These are phyloP conservation scores for Moesziomyces sp. DNA, from an alignment of 1,284 basidiomycete species.

Conservation along the genomic window DNA sequence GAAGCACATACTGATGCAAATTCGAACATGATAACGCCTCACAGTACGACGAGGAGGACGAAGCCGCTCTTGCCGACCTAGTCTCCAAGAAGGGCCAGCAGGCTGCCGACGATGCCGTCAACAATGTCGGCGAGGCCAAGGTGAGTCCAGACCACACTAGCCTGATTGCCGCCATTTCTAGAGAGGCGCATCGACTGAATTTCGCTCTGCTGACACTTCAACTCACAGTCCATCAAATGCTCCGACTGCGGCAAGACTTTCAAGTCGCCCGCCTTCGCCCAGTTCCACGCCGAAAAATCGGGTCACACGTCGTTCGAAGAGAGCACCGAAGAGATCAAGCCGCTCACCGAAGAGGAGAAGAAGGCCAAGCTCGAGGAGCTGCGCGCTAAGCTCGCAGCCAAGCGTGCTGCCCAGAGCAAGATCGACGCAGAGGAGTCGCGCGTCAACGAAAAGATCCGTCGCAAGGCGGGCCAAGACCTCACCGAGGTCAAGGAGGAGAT, in stretches of 20 bases:
- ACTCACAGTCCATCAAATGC: conserved; percentile 61
- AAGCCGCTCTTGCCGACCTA: conserved; percentile 54
- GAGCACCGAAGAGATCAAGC: conserved; percentile 92
- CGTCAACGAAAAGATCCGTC: conserved; percentile 65
- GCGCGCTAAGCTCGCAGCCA: conserved; percentile 57
- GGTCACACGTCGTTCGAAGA: conserved; percentile 90
- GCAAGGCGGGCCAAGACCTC: conserved; percentile 65
- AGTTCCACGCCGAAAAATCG: conserved; percentile 93
- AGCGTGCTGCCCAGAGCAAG: conserved; percentile 58
- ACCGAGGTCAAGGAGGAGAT: conserved; percentile 59
- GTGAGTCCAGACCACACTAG: conserved; percentile 18
- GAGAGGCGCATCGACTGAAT: too few species aligned
- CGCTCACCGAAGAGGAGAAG: conserved; percentile 94
- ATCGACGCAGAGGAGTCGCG: conserved; percentile 56
- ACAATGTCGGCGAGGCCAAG: conserved; percentile 51
- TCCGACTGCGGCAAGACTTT: conserved; percentile 63
- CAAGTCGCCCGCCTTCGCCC: conserved; percentile 86
- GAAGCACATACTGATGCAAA: background rate
- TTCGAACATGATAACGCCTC: background rate
- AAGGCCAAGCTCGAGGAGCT: conserved; percentile 80
- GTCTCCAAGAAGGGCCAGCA: conserved; percentile 52
- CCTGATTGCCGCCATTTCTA: too few species aligned
- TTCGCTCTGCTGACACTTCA: background rate
- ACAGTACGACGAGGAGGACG: conserved; percentile 59
- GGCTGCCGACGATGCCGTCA: conserved; percentile 49